Base-by-base conservation (phyloP, 306 rosid species). In the Acacia confusa region DNA sequence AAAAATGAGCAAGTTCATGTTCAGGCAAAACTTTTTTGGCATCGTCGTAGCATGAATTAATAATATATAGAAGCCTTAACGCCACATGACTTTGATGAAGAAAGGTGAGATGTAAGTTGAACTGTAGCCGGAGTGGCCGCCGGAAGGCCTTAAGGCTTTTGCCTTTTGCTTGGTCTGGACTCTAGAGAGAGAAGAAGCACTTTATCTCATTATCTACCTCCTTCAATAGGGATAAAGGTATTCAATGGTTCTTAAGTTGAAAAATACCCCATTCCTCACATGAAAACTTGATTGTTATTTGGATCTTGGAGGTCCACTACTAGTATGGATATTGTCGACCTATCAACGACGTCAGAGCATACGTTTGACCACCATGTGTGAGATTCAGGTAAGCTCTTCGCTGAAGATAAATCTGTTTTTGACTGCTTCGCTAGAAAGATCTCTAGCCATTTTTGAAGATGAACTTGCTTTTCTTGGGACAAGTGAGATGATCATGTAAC, bases 21-120 rank as follows among this genome's bases (percentile, higher is more conserved):
- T 55, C 1, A 55, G 97, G 92, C 94, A 97, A 92, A 58, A 92
- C 88, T 44, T 85, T 81, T 50, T 78, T 87, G 20, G 88, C 94
- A 78, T 90, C 92, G 47, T 82, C 75, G 2, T 40, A 19, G 0
- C 93, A 80, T 30, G 97, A 90, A 11, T 92, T 94, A 81, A 83
- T 74, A 82, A 94, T 89, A 65, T n/a, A n/a, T n/a, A 97, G 71
- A 91, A 92, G 0, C 98, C 98, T 52, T 92, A 97, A 36, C 90
- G 95, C 98, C 98, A 94, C 97, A 91, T 92, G 57, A 47, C 17
- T 47, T 47, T 47, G 52, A 19, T 19, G 86, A 69, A 47, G 52
- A 14, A 47, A 6, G 5, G 16, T 65, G 50, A 88, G 92, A 34
- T 34, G 79, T 91, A 92, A 0, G 88, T 88, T 61, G 98, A 81